Percentiles rank a stretch among this genome's conserved stretches.
These are phyloP conservation scores for Phoenix dactylifera DNA, from an alignment of 176 grass and related monocot genomes.

Conservation along the genomic window DNA sequence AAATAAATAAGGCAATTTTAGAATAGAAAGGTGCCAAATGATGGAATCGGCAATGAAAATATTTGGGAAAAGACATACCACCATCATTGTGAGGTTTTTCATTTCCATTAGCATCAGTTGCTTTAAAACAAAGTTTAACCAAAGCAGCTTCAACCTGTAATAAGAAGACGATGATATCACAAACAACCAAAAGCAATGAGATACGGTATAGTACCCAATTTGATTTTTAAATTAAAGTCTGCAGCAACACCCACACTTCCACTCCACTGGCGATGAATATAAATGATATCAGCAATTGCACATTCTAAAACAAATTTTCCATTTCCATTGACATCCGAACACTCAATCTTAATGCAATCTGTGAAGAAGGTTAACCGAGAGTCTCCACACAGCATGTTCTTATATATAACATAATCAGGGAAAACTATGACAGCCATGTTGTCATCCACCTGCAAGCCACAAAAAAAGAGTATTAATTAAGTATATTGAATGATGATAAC, in stretches of 20 bases:
- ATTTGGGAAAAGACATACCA: neutral
- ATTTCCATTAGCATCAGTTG: neutral
- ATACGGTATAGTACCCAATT: no score
- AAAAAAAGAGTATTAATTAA: constrained; percentile 10
- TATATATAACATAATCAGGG: constrained; percentile 53
- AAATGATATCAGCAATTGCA: constrained; percentile 47
- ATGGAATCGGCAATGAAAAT: no score
- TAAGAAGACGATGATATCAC: neutral
- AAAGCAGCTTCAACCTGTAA: constrained; percentile 12
- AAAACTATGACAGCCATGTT: constrained; percentile 34
- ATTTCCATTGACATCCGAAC: constrained; percentile 31
- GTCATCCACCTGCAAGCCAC: constrained; percentile 48
- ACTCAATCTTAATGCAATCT: constrained; percentile 65
- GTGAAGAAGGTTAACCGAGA: constrained; percentile 52
- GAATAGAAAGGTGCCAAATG: no score
- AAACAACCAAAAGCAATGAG: neutral
- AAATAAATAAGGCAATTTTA: no score
- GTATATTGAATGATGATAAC: constrained; percentile 5
- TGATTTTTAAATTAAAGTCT: no score
- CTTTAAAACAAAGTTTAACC: constrained; percentile 8
- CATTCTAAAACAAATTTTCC: constrained; percentile 35
- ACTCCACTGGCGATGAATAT: constrained; percentile 53
- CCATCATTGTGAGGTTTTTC: neutral
- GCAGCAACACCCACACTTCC: constrained; percentile 36
- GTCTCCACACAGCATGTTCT: constrained; percentile 23